Percentiles rank a stretch among this genome's conserved stretches.
Conservation (phyloP, 2,329 filamentous ascomycete species). For the Pseudocercospora pini-densiflorae region DNA sequence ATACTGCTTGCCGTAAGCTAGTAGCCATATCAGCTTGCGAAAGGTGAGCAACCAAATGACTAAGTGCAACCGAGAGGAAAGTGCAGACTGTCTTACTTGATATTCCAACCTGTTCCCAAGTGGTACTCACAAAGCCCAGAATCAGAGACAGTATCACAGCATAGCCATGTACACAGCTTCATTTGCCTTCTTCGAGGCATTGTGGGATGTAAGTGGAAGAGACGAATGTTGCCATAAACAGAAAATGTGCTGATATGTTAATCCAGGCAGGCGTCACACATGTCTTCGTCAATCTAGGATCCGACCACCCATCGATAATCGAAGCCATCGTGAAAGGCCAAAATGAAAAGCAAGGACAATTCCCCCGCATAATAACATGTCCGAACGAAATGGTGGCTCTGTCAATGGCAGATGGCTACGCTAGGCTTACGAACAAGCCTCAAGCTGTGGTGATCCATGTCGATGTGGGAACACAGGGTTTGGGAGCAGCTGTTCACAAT, state of each 20-base stretch:
- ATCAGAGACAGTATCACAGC: neutral
- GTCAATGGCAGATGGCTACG: conserved; percentile 78
- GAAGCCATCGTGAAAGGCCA: conserved; percentile 81
- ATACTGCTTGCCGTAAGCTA: conserved; percentile 7
- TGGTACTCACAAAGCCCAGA: neutral
- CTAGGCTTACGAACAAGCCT: conserved; percentile 70
- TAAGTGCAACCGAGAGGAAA: neutral
- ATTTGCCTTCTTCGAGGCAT: conserved; percentile 80
- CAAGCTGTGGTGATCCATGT: conserved; percentile 82
- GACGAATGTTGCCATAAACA: neutral
- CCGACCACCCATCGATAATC: conserved; percentile 75
- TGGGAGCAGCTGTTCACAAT: conserved; percentile 80
- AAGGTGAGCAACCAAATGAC: neutral
- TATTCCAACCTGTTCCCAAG: neutral
- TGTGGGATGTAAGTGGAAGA: conserved; percentile 64
- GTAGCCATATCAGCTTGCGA: neutral
- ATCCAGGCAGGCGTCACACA: conserved; percentile 60
- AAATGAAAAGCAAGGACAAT: conserved; percentile 65
- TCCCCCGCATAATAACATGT: conserved; percentile 77
- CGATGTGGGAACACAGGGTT: conserved; percentile 79
- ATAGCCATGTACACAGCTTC: conserved; percentile 69
- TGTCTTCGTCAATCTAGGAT: conserved; percentile 70
- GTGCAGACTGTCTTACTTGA: neutral
- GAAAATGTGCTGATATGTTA: neutral
- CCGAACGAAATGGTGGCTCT: conserved; percentile 87